phyloP scores from a whole-genome alignment of 2,329 filamentous ascomycete genomes.

The Polychaeton citri region DNA sequence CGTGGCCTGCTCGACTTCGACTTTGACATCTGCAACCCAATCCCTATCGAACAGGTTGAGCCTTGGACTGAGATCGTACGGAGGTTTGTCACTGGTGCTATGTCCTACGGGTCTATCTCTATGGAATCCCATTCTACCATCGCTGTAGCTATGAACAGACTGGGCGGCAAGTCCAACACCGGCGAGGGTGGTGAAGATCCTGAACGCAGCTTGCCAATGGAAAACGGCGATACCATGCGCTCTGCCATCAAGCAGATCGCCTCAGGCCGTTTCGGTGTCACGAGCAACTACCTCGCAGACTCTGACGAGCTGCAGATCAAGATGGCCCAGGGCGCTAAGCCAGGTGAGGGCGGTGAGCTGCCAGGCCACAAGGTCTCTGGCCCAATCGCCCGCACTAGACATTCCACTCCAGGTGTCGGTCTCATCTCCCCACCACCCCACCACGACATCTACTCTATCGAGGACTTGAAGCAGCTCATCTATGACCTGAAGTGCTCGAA shows the following conservation, averaged over 20 bases:
- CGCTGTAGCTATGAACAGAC: constrained; percentile 89
- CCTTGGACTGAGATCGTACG: constrained; percentile 97
- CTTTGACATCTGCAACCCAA: constrained; percentile 71
- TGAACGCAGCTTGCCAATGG: constrained; percentile 71
- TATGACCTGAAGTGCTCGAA: constrained; percentile 97
- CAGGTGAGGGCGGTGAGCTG: constrained; percentile 92
- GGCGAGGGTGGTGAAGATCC: constrained; percentile 94
- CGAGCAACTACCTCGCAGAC: constrained; percentile 85
- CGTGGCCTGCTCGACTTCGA: constrained; percentile 92
- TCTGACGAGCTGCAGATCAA: constrained; percentile 97
- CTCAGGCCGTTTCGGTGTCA: constrained; percentile 91
- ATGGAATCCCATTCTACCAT: constrained; percentile 97
- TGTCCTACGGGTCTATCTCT: constrained; percentile 97
- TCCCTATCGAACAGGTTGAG: constrained; percentile 93
- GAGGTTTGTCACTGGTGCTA: constrained; percentile 90
- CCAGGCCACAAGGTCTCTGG: constrained; percentile 94
- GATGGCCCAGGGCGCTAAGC: constrained; percentile 98
- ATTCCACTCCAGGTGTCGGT: constrained; percentile 92
- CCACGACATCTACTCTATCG: constrained; percentile 97
- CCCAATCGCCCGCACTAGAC: constrained; percentile 83
- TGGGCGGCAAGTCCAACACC: constrained; percentile 94
- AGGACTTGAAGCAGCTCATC: constrained; percentile 94
- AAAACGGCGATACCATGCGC: constrained; percentile 92
- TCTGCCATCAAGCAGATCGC: constrained; percentile 97
- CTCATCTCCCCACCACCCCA: constrained; percentile 92